A percentile compares a stretch with the other conserved stretches of the same genome.
Evolutionary conservation across 164 flowering plant genomes (phyloP).

Genomic region (Vitis riparia): DNA sequence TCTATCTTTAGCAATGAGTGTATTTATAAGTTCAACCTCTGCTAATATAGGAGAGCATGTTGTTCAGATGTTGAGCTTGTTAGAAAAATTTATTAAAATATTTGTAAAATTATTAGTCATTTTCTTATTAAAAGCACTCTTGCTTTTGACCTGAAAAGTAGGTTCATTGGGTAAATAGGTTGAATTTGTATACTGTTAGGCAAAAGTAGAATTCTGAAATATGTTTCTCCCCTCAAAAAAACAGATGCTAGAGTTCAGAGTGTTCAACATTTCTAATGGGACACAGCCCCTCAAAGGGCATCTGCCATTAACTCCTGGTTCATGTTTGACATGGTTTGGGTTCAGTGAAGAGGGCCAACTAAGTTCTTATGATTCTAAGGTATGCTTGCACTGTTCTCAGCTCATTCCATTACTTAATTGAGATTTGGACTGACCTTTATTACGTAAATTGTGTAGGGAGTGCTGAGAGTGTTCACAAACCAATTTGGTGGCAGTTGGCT

Average conservation of each 20-base stretch:
- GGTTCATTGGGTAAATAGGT: too few species aligned
- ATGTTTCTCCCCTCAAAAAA: not conserved
- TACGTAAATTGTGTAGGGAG: slow-evolving; percentile 54
- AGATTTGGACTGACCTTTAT: slow-evolving; percentile 13
- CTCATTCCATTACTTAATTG: not conserved
- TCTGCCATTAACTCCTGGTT: slow-evolving; percentile 86
- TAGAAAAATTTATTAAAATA: too few species aligned
- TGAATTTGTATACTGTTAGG: too few species aligned
- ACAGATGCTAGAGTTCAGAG: slow-evolving; percentile 84
- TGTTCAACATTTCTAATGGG: slow-evolving; percentile 59
- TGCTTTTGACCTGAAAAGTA: too few species aligned
- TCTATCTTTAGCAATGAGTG: too few species aligned
- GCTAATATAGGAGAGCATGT: too few species aligned
- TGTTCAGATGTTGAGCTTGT: too few species aligned
- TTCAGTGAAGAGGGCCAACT: slow-evolving; percentile 93
- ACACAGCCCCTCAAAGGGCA: slow-evolving; percentile 60
- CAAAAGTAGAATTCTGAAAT: not conserved
- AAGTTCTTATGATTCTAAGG: slow-evolving; percentile 96
- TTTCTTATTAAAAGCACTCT: too few species aligned
- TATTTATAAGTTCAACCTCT: too few species aligned
- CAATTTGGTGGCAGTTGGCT: slow-evolving; percentile 94
- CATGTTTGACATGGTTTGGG: slow-evolving; percentile 84
- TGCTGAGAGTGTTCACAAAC: slow-evolving; percentile 69
- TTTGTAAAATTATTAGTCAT: too few species aligned
- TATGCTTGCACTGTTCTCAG: slow-evolving; percentile 17